Base-by-base conservation (phyloP, 805 yeast species). In the Zygosaccharomyces siamensis region DNA sequence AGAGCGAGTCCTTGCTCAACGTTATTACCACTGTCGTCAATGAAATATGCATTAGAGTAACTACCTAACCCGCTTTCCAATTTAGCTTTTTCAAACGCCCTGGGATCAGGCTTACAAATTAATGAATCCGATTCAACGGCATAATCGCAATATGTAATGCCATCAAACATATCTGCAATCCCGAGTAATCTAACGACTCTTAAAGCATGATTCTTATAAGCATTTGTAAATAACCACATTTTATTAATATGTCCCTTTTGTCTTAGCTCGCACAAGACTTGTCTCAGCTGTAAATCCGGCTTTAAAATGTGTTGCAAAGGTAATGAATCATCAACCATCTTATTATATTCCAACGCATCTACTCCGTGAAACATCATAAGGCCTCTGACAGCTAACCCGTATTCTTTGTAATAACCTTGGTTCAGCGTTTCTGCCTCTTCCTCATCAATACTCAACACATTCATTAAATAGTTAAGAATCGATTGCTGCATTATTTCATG, bases 311-410 rank as follows among this genome's bases (percentile, higher is more conserved):
- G 72, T 51, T 88, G 90, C 60, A 92, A 74, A 7, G 97, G 97
- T 41, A 92, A 73, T 0, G 97, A 83, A 64, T 92, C 99, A 69
- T 92, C 99, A 12, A 92, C 98, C 57, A 84, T 78, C 40, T 76
- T 74, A 67, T 92, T 92, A 69, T 92, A 92, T 56, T 87, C 93
- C 67, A 92, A 62, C 5, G 97, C 97, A 64, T 92, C 86, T 18
- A 90, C 86, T 54, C 81, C 80, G 56, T 79, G 79, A 57, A 70
- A 70, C 58, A 73, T 67, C 18, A 79, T 82, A 41, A 92, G 73
- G 0, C 99, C 99, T 67, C 92, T 96, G 45, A 92, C 80, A 0
- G 98, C 97, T 51, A 92, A 74, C 1, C 99, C 99, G 61, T 89
- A 92, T 40, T 85, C 84, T 58, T 79, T 79, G 64, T 92, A 93